Evolutionary conservation across 2,329 filamentous ascomycete species (phyloP).

Genomic region (Lachnellula cervina): DNA sequence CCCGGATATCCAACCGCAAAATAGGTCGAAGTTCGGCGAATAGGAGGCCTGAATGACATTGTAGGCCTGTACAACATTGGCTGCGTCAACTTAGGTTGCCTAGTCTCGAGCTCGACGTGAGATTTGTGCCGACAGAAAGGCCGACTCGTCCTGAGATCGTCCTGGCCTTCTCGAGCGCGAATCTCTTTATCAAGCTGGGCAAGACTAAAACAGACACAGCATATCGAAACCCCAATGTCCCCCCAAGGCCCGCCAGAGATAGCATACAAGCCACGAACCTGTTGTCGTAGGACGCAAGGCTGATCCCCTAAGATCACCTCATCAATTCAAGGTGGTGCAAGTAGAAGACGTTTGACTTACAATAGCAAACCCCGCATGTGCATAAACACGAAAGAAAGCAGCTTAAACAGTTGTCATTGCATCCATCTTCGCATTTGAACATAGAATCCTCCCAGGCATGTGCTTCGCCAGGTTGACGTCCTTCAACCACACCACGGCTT

Average conservation of each 20-base stretch:
- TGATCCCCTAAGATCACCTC: background rate
- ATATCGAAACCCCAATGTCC: conserved; percentile 35
- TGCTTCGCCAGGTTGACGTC: conserved; percentile 30
- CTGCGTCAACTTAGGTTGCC: background rate
- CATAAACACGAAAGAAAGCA: conserved; percentile 24
- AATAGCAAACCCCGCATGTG: background rate
- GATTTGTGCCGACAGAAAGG: background rate
- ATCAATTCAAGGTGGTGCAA: background rate
- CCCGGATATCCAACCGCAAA: too few relatives aligned
- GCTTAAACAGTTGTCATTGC: conserved; percentile 36
- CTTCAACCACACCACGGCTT: too few relatives aligned
- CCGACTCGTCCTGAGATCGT: conserved; percentile 9
- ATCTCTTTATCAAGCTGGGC: conserved; percentile 44
- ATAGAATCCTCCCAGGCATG: conserved; percentile 36
- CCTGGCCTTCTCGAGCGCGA: conserved; percentile 35
- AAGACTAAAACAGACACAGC: conserved; percentile 38
- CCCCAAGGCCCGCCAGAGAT: conserved; percentile 33
- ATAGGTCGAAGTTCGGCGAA: background rate
- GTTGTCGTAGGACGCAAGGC: conserved; percentile 27
- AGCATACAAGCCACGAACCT: conserved; percentile 40
- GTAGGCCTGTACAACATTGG: background rate
- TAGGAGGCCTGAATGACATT: background rate
- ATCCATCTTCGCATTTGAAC: conserved; percentile 32
- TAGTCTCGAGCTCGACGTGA: background rate
- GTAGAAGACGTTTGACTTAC: background rate